Evolutionary conservation across 768 basidiomycete genomes (phyloP).

Genomic region (Termitomyces sp.): DNA sequence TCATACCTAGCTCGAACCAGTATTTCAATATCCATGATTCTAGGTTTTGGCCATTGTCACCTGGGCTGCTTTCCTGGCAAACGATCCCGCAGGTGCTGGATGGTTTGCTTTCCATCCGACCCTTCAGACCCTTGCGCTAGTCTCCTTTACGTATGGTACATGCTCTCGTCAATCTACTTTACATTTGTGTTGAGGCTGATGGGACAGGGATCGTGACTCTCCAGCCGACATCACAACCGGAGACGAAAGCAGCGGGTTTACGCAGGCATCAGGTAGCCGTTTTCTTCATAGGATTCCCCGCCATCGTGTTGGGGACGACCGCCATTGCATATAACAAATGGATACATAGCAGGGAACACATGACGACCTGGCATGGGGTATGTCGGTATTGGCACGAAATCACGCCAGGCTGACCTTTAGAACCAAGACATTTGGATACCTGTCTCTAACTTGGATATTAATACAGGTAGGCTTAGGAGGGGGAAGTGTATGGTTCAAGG

Average conservation of each 20-base stretch:
- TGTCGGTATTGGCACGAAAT: conserved; percentile 13
- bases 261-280: conserved; percentile 64
- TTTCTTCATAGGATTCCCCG: conserved; percentile 47
- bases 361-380: conserved; percentile 74
- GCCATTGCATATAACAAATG: conserved; percentile 62
- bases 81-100: conserved; percentile 24
- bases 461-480: conserved; percentile 59
- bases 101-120: conserved; percentile 69
- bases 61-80: conserved; percentile 10
- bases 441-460: conserved; percentile 55
- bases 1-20: not conserved
- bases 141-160: conserved; percentile 58
- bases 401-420: not conserved
- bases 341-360: conserved; percentile 44
- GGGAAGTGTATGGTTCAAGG: conserved; percentile 73
- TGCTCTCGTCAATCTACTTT: not conserved
- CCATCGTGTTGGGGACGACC: conserved; percentile 53
- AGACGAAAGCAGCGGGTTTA: conserved; percentile 62
- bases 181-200: not conserved
- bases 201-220: conserved; percentile 63
- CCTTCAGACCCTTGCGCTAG: conserved; percentile 52
- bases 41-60: conserved; percentile 11
- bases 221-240: conserved; percentile 64
- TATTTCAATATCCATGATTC: not conserved
- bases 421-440: conserved; percentile 56